Evolutionary conservation across 2,329 filamentous ascomycete genomes (phyloP), one percentile per base, ranked within the genome.

Genomic region (Colletotrichum melonis): DNA sequence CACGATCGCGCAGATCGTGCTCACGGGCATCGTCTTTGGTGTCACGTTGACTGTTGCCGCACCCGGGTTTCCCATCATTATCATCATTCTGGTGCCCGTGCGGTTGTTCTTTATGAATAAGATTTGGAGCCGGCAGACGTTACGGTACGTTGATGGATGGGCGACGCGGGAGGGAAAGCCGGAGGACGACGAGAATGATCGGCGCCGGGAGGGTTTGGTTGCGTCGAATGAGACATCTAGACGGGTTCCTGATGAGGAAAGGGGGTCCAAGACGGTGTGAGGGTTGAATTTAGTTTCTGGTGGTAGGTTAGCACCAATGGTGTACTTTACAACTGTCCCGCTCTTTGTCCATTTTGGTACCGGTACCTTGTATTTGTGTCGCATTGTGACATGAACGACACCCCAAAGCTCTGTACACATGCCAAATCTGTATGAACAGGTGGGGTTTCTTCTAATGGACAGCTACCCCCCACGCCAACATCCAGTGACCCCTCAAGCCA

Each of bases 81-180:
- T 93, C 72, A 89, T 92, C 66, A 85, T 88, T 6, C 80, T 92
- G n/a, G 90, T 93, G 1, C 91, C 91, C 0, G 83, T 91, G n/a
- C 83, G 91, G 12, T 78, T 93, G 9, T 82, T 88, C 19, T 67
- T 91, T 14, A 92, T 92, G 89, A 90, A 89, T 72, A 84, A 81
- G 63, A 82, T 91, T 67, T 92, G 90, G 90, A 85, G 84, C 22
- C 84, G 85, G 57, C 89, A 92, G 75, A 89, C 89, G 8, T 82
- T 92, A 62, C 78, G 80, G 42, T 80, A 80, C 69, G 84, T 87
- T 19, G 85, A 87, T 75, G 82, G 80, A 5, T 87, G 84, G 84
- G 84, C 85, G 16, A 90, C 88, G 74, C 84, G 85, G 28, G 84
- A 87, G 56, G 88, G 88, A 1, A 87, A 85, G 7, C 88, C 88